These are phyloP conservation scores for Komagataella ulmi DNA, from an alignment of 805 yeast genomes.

Conservation along the genomic window DNA sequence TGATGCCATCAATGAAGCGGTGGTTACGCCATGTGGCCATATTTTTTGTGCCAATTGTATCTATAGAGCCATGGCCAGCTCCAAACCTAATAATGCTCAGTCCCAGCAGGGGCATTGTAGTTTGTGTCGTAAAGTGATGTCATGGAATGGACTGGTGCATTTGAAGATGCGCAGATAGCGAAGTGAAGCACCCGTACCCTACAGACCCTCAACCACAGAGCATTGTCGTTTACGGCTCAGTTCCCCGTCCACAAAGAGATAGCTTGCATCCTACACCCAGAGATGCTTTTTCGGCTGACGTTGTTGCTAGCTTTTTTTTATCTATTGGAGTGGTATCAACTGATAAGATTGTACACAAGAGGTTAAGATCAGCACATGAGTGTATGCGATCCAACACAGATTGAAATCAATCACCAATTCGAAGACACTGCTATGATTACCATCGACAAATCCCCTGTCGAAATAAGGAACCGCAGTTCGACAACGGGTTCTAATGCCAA, in stretches of 20 bases:
- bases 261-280: background rate
- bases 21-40: conserved; percentile 45
- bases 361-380: background rate
- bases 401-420: background rate
- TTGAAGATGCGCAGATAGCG: conserved; percentile 10
- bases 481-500: background rate
- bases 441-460: background rate
- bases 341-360: background rate
- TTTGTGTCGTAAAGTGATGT: conserved; percentile 17
- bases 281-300: background rate
- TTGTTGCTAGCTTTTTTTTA: background rate
- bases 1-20: conserved; percentile 34
- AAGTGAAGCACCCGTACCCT: background rate
- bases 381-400: background rate
- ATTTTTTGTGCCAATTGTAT: conserved; percentile 40
- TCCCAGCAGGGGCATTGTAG: conserved; percentile 17
- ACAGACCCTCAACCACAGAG: background rate
- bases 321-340: background rate
- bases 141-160: conserved; percentile 18
- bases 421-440: background rate
- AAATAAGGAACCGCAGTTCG: background rate
- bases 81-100: conserved; percentile 14
- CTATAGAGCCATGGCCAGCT: conserved; percentile 33
- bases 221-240: background rate
- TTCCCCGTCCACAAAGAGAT: background rate